Conservation (phyloP, 1,284 basidiomycete species). For the Schizophyllum commune region DNA sequence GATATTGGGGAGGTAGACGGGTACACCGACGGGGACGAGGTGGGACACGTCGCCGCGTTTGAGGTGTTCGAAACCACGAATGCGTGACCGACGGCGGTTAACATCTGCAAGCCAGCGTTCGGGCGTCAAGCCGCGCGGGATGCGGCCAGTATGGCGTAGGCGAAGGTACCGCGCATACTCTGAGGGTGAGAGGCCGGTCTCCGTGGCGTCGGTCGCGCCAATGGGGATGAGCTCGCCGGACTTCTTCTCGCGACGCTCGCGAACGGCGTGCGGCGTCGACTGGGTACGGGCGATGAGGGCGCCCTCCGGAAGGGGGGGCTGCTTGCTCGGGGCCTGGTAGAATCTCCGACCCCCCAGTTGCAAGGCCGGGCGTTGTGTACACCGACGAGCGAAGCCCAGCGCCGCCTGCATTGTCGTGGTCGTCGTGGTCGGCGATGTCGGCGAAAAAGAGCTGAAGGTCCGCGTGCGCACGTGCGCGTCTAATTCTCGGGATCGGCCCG, state of each 20-base stretch:
- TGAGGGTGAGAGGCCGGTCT: neutral
- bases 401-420: neutral
- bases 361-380: neutral
- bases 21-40: neutral
- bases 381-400: neutral
- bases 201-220: neutral
- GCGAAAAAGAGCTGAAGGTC: neutral
- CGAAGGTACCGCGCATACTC: neutral
- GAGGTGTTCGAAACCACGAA: neutral
- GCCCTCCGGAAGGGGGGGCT: neutral
- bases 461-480: neutral
- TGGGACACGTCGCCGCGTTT: neutral
- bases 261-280: neutral
- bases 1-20: slow-evolving; percentile 83
- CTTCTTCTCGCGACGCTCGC: neutral
- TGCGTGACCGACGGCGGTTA: neutral
- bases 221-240: neutral
- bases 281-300: neutral
- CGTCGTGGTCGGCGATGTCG: neutral
- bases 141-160: neutral
- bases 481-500: neutral
- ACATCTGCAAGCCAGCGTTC: neutral
- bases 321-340: neutral
- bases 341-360: neutral
- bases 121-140: neutral